Evolutionary conservation across 208 protist genomes (phyloP).

Genomic region (Trypanosoma rangeli): DNA sequence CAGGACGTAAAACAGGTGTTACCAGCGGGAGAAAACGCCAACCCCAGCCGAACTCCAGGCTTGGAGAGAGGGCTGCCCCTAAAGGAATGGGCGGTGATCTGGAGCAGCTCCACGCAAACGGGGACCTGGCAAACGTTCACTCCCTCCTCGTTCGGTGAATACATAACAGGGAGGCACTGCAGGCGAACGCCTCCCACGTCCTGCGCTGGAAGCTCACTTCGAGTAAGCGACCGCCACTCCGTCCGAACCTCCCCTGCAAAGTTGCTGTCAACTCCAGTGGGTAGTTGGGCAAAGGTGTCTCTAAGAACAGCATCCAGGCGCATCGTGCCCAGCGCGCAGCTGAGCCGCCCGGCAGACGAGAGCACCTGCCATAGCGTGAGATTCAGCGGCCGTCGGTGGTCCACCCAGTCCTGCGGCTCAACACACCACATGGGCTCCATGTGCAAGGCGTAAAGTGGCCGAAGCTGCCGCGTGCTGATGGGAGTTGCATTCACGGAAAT

Average conservation of each 20-base stretch:
- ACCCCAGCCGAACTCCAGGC: neutral
- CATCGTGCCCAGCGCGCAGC: constrained; percentile 7
- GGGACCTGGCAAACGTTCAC: neutral
- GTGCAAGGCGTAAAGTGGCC: neutral
- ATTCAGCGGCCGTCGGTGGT: constrained; percentile 1
- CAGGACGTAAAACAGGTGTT: neutral
- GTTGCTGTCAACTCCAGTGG: neutral
- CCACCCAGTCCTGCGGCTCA: constrained; percentile 10
- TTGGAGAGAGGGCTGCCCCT: neutral
- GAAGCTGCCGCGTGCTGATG: neutral
- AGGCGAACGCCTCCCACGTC: constrained; percentile 2
- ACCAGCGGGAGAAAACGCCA: constrained; percentile 14
- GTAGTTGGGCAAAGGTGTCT: constrained; percentile 4
- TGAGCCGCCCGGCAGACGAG: neutral
- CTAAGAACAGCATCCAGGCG: constrained; percentile 19
- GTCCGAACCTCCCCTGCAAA: constrained; percentile 3
- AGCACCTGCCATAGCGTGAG: constrained; percentile 20
- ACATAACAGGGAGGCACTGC: neutral
- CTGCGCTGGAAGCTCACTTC: neutral
- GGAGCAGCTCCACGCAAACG: constrained; percentile 21
- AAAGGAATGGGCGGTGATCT: constrained; percentile 1
- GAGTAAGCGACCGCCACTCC: constrained; percentile 7
- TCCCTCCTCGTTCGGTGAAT: neutral
- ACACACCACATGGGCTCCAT: constrained; percentile 12
- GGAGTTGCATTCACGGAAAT: neutral